Base-by-base conservation (phyloP, 1,139 yeast genomes). In the Barnettozyma hawaiiensis region DNA sequence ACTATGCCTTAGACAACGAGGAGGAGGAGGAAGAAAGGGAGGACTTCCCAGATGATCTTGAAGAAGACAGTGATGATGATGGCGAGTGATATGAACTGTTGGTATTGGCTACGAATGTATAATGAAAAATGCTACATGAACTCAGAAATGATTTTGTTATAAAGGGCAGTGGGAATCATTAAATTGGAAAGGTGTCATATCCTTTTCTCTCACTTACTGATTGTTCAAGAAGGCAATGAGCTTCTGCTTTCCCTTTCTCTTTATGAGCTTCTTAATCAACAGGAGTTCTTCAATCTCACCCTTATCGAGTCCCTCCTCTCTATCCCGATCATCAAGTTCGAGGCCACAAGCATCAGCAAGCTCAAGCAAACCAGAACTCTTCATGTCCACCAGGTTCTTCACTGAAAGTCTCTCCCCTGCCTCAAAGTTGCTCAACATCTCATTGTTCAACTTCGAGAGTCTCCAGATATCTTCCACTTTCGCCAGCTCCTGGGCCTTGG, bases 221-320 rank as follows among this genome's bases (percentile, higher is more conserved):
- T 31, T 31, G 9, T 31, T 31, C 48, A 85, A 67, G 59, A 85
- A 85, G 35, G 74, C 62, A 51, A 86, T 44, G 41, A 90, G 61
- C 35, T 76, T 75, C 5, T 81, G 85, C 51, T 74, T 75, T 1
- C 96, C 96, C 61, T 85, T 89, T 35, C 73, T 47, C 47, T 76
- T 71, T 60, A 90, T 72, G 44, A 89, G 64, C 50, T 69, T 67
- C 56, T 79, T 81, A 42, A 89, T 73, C 16, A 75, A 67, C 31
- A 70, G 52, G 27, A 86, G 64, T 43, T 83, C 85, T 19, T 57
- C 55, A 3, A 53, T 45, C 20, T 53, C 59, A 10, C 48, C 53
- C 11, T 54, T 41, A 6, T 46, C 49, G 44, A 36, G 40, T 41
- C 44, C 55, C 28, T 42, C 46, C 37, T 27, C 19, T 20, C 42